These are phyloP conservation scores for Quercus mongolica DNA, from an alignment of 306 rosid species.

Conservation along the genomic window DNA sequence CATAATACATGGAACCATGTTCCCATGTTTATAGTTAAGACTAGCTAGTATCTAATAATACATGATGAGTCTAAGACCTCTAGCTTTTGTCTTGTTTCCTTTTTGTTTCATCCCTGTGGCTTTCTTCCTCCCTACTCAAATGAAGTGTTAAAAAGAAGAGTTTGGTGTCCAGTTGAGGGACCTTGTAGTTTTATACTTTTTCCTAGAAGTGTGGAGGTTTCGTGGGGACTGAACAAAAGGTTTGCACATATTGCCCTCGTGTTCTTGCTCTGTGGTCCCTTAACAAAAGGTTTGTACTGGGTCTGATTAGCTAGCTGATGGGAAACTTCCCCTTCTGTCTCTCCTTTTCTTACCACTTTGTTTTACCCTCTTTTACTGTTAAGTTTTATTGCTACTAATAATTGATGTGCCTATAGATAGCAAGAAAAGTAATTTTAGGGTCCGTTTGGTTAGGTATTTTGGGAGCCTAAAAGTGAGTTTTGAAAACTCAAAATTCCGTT, in stretches of 20 bases:
- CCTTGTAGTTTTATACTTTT: slow-evolving; percentile 7
- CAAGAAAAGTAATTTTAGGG: neutral
- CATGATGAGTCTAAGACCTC: neutral
- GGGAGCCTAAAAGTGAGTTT: no score
- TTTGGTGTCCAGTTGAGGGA: slow-evolving; percentile 13
- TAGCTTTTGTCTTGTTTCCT: neutral
- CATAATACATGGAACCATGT: no score
- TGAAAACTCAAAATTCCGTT: no score
- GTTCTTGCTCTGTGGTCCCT: neutral
- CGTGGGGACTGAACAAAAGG: neutral
- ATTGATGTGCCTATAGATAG: neutral
- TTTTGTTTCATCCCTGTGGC: neutral
- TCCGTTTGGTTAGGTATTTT: no score
- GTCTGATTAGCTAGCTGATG: neutral
- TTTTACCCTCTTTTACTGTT: neutral
- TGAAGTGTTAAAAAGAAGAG: neutral
- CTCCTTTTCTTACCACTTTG: neutral
- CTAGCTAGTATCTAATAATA: neutral
- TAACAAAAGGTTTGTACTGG: neutral
- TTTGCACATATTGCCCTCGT: neutral
- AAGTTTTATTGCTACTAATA: neutral
- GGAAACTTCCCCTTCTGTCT: neutral
- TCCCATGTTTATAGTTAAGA: neutral
- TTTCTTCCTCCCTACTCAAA: neutral
- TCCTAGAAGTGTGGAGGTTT: slow-evolving; percentile 19